Conservation (phyloP, 441 rosid genomes). For the Gossypium trilobum region DNA sequence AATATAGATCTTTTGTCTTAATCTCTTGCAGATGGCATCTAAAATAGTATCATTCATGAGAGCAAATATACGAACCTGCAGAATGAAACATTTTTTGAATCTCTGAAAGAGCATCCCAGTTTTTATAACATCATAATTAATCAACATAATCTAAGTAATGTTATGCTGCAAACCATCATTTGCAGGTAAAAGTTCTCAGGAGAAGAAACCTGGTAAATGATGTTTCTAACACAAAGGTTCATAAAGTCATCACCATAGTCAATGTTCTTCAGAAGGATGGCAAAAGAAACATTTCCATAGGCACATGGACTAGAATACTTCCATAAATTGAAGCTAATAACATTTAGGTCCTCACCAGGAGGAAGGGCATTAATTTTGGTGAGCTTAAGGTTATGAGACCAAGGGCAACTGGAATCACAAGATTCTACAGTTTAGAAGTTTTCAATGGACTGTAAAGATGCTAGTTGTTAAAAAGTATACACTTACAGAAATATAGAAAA, state of each 20-base stretch:
- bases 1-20: slow-evolving; percentile 61
- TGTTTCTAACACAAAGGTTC: background rate
- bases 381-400: background rate
- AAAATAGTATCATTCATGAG: slow-evolving; percentile 60
- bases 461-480: background rate
- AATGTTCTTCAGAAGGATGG: background rate
- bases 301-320: background rate
- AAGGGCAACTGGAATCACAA: background rate
- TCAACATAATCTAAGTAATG: background rate
- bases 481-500: background rate
- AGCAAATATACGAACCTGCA: slow-evolving; percentile 66
- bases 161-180: background rate
- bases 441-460: background rate
- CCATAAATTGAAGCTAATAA: background rate
- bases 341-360: background rate
- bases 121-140: background rate
- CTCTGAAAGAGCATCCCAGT: background rate
- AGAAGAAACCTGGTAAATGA: background rate
- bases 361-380: background rate
- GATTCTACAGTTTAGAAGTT: background rate
- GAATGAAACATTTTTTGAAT: slow-evolving; percentile 3
- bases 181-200: background rate
- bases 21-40: slow-evolving; percentile 70
- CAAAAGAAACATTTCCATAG: background rate
- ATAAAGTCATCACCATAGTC: background rate